These are phyloP conservation scores for Claviceps sp. DNA, from an alignment of 2,329 filamentous ascomycete species.

Conservation along the genomic window DNA sequence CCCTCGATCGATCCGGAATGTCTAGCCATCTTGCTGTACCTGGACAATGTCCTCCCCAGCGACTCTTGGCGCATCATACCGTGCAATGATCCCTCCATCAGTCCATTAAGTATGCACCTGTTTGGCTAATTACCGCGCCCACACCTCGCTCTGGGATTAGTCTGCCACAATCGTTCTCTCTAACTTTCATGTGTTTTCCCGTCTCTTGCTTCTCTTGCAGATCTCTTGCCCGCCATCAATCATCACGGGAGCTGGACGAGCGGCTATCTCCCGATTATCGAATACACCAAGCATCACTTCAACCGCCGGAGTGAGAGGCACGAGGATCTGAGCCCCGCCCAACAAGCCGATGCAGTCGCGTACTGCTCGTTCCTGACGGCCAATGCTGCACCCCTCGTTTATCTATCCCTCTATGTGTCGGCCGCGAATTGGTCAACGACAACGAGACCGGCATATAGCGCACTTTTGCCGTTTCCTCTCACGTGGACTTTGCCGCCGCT, in stretches of 20 bases:
- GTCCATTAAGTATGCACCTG: slow-evolving; percentile 48
- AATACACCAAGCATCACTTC: slow-evolving; percentile 26
- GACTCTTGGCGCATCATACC: slow-evolving; percentile 56
- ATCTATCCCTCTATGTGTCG: slow-evolving; percentile 81
- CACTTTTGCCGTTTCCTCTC: slow-evolving; percentile 70
- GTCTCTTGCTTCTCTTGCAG: slow-evolving; percentile 21
- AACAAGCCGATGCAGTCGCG: slow-evolving; percentile 34
- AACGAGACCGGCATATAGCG: slow-evolving; percentile 70
- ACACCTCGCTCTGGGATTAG: background rate
- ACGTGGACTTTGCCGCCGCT: slow-evolving; percentile 75
- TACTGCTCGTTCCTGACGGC: slow-evolving; percentile 58
- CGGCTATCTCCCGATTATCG: slow-evolving; percentile 48
- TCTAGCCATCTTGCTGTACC: slow-evolving; percentile 67
- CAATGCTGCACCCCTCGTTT: slow-evolving; percentile 63
- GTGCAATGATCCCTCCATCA: slow-evolving; percentile 58
- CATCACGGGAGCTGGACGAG: slow-evolving; percentile 39
- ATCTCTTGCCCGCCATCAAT: slow-evolving; percentile 40
- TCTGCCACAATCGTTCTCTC: background rate
- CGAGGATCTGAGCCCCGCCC: slow-evolving; percentile 22
- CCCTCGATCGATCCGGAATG: slow-evolving; percentile 89
- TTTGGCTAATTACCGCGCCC: background rate
- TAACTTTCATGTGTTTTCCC: slow-evolving; percentile 3
- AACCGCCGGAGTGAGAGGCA: slow-evolving; percentile 21
- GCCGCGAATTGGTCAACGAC: slow-evolving; percentile 69
- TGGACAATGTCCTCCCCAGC: slow-evolving; percentile 47